Percentiles rank a stretch among this genome's conserved stretches.
Conservation (phyloP, 2,329 filamentous ascomycete species). For the Aspergillus arachidicola region DNA sequence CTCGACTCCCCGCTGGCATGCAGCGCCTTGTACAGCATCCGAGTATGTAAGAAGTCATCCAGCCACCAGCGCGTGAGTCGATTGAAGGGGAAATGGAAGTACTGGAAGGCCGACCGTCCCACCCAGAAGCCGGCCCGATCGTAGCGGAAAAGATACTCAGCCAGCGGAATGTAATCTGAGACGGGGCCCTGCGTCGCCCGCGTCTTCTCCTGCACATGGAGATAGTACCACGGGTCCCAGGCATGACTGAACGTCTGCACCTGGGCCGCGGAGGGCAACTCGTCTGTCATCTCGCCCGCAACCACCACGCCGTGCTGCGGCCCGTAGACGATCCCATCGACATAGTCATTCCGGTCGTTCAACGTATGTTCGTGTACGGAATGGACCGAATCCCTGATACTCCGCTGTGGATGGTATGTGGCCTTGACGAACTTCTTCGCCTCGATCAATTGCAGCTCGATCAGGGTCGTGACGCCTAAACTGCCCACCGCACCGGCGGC, state of each 20-base stretch:
- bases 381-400: conserved; percentile 52
- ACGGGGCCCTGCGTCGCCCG: conserved; percentile 6
- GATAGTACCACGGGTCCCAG: conserved; percentile 72
- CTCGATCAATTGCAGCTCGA: conserved; percentile 59
- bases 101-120: conserved; percentile 61
- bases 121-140: conserved; percentile 69
- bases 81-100: conserved; percentile 65
- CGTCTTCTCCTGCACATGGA: conserved; percentile 54
- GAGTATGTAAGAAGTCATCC: conserved; percentile 63
- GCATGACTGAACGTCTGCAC: conserved; percentile 56
- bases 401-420: conserved; percentile 60
- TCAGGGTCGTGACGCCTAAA: conserved; percentile 61
- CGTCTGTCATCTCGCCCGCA: conserved; percentile 60
- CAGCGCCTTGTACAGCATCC: conserved; percentile 64
- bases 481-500: conserved; percentile 60
- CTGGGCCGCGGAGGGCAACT: conserved; percentile 25
- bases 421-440: conserved; percentile 62
- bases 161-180: conserved; percentile 34
- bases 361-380: conserved; percentile 51
- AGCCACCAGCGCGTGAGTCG: conserved; percentile 59
- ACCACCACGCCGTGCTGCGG: conserved; percentile 61
- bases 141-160: conserved; percentile 49
- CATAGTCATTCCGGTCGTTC: conserved; percentile 57
- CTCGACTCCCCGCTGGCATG: conserved; percentile 60
- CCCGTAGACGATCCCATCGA: conserved; percentile 69